These are phyloP conservation scores for Fulvia fulva DNA, from an alignment of 2,329 filamentous ascomycete genomes.

Conservation along the genomic window DNA sequence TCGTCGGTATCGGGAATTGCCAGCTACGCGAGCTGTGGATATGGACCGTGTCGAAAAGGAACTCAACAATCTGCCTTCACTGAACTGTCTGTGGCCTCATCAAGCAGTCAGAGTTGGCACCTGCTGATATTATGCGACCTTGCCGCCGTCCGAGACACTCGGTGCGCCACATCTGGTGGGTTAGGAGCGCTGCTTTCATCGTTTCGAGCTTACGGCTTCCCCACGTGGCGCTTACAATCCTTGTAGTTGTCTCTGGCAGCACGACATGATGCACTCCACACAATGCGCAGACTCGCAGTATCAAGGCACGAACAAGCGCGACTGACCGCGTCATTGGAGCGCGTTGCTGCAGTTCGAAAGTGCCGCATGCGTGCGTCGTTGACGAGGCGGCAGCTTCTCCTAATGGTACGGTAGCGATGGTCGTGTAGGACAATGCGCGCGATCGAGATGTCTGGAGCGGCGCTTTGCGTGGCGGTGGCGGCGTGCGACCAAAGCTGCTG, in stretches of 20 bases:
- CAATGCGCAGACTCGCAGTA: background rate
- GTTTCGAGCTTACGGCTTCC: background rate
- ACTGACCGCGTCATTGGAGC: background rate
- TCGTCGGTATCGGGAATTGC: background rate
- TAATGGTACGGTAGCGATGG: background rate
- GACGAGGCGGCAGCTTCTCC: background rate
- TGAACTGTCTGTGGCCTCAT: background rate
- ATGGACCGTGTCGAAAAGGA: background rate
- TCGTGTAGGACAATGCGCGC: background rate
- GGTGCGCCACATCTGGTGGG: background rate
- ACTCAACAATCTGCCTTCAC: background rate
- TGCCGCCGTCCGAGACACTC: background rate
- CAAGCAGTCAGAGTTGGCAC: background rate
- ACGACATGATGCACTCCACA: conserved; percentile 6
- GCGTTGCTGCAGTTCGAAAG: background rate
- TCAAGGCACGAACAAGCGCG: background rate
- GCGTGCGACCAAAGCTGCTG: background rate
- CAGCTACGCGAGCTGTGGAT: background rate
- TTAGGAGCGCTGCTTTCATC: background rate
- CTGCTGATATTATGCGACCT: background rate
- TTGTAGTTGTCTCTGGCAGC: background rate
- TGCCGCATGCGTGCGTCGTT: background rate
- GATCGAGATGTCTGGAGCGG: background rate
- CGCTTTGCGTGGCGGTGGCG: background rate
- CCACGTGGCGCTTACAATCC: conserved; percentile 3